A percentile compares a stretch with the other conserved stretches of the same genome.
Evolutionary conservation across 805 yeast species (phyloP).

Genomic region (Lachancea fermentati): DNA sequence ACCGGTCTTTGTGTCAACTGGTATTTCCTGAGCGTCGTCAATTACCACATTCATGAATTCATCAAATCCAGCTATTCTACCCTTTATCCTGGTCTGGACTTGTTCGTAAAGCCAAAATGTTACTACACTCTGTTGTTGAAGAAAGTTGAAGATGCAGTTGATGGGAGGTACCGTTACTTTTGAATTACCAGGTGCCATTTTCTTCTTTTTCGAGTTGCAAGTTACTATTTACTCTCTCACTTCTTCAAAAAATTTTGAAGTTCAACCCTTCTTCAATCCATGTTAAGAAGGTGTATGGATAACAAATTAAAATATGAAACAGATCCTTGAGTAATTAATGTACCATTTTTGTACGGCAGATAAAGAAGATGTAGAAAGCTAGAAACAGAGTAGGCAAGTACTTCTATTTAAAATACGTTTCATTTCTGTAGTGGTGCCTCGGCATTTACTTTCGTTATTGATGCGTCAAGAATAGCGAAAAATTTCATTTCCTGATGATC

Average conservation of each 20-base stretch:
- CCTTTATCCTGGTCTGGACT: conserved; percentile 67
- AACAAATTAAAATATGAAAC: too few relatives aligned
- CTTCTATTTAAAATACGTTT: too few relatives aligned
- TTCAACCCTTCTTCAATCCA: not conserved
- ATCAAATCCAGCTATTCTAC: conserved; percentile 87
- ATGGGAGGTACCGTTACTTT: conserved; percentile 74
- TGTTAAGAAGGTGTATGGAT: not conserved
- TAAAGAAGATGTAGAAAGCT: too few relatives aligned
- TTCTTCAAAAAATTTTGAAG: not conserved
- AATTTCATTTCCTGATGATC: not conserved
- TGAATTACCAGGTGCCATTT: conserved; percentile 19
- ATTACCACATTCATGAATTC: conserved; percentile 89
- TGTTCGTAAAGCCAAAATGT: conserved; percentile 90
- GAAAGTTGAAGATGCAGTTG: conserved; percentile 77
- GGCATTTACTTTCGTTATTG: not conserved
- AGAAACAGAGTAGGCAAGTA: too few relatives aligned
- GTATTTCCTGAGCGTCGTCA: conserved; percentile 60
- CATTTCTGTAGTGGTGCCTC: too few relatives aligned
- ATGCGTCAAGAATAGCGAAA: not conserved
- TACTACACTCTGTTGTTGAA: conserved; percentile 77
- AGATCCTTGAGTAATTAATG: too few relatives aligned
- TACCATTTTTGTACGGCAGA: too few relatives aligned
- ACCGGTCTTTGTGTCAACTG: conserved; percentile 40
- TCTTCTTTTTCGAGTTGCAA: not conserved
- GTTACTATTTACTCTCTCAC: too few relatives aligned